Conservation (phyloP, 2,329 filamentous ascomycete species). For the Trichoderma cornu-damae region DNA sequence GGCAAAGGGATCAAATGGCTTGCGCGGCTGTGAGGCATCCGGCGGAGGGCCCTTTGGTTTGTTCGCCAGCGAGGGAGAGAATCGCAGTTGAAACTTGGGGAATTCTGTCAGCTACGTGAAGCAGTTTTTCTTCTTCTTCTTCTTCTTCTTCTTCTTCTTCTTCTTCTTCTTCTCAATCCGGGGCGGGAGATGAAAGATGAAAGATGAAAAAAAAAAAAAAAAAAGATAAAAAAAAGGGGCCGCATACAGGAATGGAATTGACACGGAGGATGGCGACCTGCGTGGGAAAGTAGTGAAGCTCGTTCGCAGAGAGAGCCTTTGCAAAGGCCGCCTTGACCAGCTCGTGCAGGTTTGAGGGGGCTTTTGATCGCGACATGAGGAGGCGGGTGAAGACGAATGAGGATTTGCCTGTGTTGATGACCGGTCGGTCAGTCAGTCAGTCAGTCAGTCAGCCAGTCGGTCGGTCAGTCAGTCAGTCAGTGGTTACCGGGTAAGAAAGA, state of each 20-base stretch:
- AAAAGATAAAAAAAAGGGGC: neutral
- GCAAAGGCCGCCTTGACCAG: conserved; percentile 48
- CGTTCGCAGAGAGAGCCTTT: conserved; percentile 43
- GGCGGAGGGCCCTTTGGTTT: conserved; percentile 53
- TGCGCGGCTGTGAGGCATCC: conserved; percentile 30
- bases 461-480: no score
- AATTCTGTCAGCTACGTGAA: neutral
- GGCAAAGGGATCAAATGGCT: conserved; percentile 59
- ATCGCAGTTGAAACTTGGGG: conserved; percentile 65
- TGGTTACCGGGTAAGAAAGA: no score
- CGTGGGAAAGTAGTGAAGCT: conserved; percentile 51
- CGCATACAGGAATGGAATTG: conserved; percentile 40
- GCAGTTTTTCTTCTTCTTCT: neutral
- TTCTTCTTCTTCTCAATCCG: no score
- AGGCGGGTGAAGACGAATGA: no score
- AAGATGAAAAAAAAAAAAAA: no score
- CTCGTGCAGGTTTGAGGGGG: conserved; percentile 45
- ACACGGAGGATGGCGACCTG: conserved; percentile 46
- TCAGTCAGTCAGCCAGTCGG: no score
- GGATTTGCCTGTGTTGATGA: no score
- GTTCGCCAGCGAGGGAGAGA: conserved; percentile 61
- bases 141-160: no score
- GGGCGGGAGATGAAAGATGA: no score
- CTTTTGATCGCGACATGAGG: conserved; percentile 39
- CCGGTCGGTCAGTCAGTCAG: no score